phyloP scores from a whole-genome alignment of 2,329 filamentous ascomycete species.

The Alternaria incomplexa region DNA sequence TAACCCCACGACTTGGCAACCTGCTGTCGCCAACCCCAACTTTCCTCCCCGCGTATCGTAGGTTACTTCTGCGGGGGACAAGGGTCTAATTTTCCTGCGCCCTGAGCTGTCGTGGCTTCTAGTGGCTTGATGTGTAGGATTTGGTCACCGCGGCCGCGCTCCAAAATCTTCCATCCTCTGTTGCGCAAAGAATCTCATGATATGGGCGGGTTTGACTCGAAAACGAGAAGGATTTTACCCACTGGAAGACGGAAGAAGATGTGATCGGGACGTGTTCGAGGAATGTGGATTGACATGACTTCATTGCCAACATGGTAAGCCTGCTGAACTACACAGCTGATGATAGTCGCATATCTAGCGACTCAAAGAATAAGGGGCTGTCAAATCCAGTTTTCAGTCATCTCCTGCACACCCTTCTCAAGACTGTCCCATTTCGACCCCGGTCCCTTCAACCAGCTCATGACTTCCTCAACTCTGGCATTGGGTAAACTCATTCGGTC shows the following conservation, averaged over 20 bases:
- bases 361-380: neutral
- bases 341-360: neutral
- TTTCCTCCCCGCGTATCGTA: neutral
- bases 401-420: slow-evolving; percentile 28
- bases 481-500: slow-evolving; percentile 28
- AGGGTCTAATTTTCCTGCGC: neutral
- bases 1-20: slow-evolving; percentile 8
- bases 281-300: neutral
- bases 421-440: slow-evolving; percentile 37
- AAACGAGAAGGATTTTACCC: neutral
- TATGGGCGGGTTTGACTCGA: neutral
- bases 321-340: neutral
- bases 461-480: slow-evolving; percentile 31
- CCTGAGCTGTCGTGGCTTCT: neutral
- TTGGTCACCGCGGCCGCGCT: neutral
- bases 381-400: slow-evolving; percentile 18
- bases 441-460: slow-evolving; percentile 35
- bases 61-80: neutral
- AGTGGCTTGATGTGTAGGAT: neutral
- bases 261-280: neutral
- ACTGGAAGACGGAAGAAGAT: rapidly evolving
- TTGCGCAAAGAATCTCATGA: neutral
- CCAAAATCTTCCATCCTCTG: neutral
- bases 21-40: neutral
- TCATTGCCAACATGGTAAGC: neutral